Conservation (phyloP, 352 stramenopile genomes). For the Elongisporangium prolatum region DNA sequence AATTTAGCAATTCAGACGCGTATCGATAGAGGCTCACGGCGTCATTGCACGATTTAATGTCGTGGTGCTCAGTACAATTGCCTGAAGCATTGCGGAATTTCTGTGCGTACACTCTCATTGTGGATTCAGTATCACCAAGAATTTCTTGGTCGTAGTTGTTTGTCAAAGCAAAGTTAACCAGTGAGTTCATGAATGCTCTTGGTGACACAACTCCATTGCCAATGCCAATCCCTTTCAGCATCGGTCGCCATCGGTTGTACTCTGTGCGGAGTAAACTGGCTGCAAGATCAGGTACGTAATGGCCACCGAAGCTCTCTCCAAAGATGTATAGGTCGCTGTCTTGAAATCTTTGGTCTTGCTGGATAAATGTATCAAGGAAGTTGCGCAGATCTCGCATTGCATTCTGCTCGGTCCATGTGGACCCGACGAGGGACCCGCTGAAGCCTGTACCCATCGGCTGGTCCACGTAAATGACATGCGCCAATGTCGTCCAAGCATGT, state of each 20-base stretch:
- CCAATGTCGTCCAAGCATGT: constrained; percentile 92
- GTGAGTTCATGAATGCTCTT: constrained; percentile 36
- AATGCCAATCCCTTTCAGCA: constrained; percentile 82
- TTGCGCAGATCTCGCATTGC: constrained; percentile 37
- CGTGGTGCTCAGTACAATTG: not conserved
- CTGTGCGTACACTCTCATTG: constrained; percentile 2
- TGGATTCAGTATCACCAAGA: constrained; percentile 12
- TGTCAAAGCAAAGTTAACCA: constrained; percentile 36
- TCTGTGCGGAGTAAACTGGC: constrained; percentile 52
- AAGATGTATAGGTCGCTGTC: constrained; percentile 89
- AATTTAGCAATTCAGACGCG: constrained; percentile 12
- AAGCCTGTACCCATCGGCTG: constrained; percentile 87
- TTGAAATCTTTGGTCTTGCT: constrained; percentile 26
- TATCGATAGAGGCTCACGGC: constrained; percentile 10
- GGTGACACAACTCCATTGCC: constrained; percentile 75
- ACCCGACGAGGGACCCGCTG: constrained; percentile 17
- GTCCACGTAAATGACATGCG: constrained; percentile 96
- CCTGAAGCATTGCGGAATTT: not conserved
- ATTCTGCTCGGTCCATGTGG: constrained; percentile 41
- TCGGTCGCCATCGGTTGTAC: constrained; percentile 19
- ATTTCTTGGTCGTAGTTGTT: constrained; percentile 44
- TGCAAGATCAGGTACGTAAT: constrained; percentile 92
- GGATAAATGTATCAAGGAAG: constrained; percentile 61
- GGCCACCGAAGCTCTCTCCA: constrained; percentile 93
- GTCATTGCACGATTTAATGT: constrained; percentile 14